These are phyloP conservation scores for Cenchrus purpureus DNA, from an alignment of 176 grass and related monocot species.

Conservation along the genomic window DNA sequence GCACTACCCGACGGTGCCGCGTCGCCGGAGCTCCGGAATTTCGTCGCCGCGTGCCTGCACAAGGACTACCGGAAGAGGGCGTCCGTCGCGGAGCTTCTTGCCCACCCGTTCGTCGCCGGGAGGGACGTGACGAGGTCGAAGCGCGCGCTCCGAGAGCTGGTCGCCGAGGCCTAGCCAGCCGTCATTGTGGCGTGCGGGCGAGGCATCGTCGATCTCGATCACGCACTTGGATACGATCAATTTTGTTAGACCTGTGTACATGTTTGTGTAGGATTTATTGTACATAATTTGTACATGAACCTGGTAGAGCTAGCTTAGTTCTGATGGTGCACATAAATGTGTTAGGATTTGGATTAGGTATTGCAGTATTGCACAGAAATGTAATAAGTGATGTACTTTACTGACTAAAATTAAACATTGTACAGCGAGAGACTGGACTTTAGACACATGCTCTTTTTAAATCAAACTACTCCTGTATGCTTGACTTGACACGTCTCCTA, in stretches of 20 bases:
- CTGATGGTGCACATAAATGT: neutral
- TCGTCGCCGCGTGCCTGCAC: constrained; percentile 51
- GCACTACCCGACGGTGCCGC: neutral
- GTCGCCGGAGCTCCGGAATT: constrained; percentile 43
- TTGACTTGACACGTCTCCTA: too few relatives aligned
- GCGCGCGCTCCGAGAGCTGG: constrained; percentile 25
- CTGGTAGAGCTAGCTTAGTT: neutral
- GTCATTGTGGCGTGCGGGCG: neutral
- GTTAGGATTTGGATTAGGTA: constrained; percentile 12
- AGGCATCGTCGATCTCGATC: neutral
- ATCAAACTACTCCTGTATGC: neutral
- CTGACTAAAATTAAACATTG: neutral
- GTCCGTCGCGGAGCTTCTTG: constrained; percentile 55
- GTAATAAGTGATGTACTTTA: neutral
- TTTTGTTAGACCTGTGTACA: constrained; percentile 26
- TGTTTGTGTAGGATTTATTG: neutral
- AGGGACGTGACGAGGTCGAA: constrained; percentile 38
- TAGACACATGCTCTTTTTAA: neutral
- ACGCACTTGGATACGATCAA: neutral
- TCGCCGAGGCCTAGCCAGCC: constrained; percentile 13
- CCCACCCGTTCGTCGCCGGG: constrained; percentile 54
- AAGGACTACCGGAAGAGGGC: constrained; percentile 49
- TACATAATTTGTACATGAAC: neutral
- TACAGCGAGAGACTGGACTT: too few relatives aligned
- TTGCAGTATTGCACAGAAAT: neutral